These are phyloP conservation scores for Cytospora paraplurivora DNA, from an alignment of 2,329 filamentous ascomycete species.

Conservation along the genomic window DNA sequence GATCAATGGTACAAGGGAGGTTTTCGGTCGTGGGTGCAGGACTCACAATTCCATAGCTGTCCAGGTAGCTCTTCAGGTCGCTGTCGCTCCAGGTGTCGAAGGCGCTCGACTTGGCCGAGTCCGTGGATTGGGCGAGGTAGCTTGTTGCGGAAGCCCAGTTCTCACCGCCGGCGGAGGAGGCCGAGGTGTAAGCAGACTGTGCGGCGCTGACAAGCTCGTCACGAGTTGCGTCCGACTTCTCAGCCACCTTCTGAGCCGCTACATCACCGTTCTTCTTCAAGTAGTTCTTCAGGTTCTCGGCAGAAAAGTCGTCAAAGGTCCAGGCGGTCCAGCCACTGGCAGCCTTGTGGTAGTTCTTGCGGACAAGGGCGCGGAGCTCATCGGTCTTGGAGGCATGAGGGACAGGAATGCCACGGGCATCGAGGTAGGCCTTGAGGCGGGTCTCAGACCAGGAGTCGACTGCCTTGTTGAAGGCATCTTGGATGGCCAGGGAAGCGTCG, in stretches of 20 bases:
- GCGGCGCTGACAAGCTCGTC: conserved; percentile 72
- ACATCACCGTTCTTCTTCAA: conserved; percentile 55
- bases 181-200: conserved; percentile 60
- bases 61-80: conserved; percentile 77
- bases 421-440: conserved; percentile 76
- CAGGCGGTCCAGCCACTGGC: conserved; percentile 69
- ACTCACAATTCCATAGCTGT: conserved; percentile 71
- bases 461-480: conserved; percentile 68
- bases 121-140: conserved; percentile 67
- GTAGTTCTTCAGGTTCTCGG: conserved; percentile 68
- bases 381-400: conserved; percentile 72
- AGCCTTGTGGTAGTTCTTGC: conserved; percentile 71
- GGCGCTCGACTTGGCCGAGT: conserved; percentile 62
- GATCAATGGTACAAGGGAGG: conserved; percentile 9
- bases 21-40: neutral
- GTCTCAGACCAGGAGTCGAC: conserved; percentile 71
- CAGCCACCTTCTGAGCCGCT: conserved; percentile 59
- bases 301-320: conserved; percentile 78
- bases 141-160: conserved; percentile 70
- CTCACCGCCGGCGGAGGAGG: conserved; percentile 58
- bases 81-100: conserved; percentile 75
- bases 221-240: conserved; percentile 66
- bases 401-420: conserved; percentile 74
- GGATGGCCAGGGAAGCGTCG: conserved; percentile 60
- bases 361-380: conserved; percentile 73